A percentile compares a stretch with the other conserved stretches of the same genome.
Conservation (phyloP, 2,329 filamentous ascomycete genomes). For the Tolypocladium guangdongense region DNA sequence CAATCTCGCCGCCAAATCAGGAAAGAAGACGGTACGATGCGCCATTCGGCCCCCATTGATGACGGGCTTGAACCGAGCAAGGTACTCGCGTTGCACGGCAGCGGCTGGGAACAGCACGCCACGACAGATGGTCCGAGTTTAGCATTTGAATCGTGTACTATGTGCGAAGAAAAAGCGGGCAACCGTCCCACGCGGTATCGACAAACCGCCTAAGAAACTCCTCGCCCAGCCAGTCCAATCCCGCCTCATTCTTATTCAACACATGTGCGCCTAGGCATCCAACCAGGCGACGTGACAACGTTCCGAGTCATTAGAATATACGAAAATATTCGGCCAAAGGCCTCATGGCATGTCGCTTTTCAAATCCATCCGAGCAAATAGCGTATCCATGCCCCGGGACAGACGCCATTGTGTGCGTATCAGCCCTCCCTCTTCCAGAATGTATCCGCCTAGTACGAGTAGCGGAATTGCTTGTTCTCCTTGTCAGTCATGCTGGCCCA, state of each 20-base stretch:
- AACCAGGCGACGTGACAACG: not conserved
- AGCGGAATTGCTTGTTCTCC: constrained; percentile 47
- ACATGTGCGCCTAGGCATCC: not conserved
- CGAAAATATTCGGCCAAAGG: not conserved
- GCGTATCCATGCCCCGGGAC: not conserved
- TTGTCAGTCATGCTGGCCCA: constrained; percentile 43
- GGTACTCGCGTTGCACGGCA: too few species aligned
- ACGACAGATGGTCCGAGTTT: not conserved
- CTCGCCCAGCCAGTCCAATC: not conserved
- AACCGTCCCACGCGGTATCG: not conserved
- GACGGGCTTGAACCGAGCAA: too few species aligned
- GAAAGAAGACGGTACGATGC: not conserved
- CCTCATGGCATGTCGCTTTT: not conserved
- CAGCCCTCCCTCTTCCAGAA: not conserved
- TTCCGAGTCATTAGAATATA: not conserved
- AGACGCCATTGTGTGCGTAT: not conserved
- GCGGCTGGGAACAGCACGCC: too few species aligned
- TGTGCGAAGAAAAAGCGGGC: too few species aligned
- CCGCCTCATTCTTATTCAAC: not conserved
- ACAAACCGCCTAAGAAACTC: not conserved
- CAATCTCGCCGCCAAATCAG: not conserved
- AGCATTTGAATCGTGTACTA: not conserved
- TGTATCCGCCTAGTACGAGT: constrained; percentile 25
- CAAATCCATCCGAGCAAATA: not conserved
- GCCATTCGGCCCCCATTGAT: not conserved